Conservation (phyloP, 1,284 basidiomycete genomes). For the Sporisorium exsertum region DNA sequence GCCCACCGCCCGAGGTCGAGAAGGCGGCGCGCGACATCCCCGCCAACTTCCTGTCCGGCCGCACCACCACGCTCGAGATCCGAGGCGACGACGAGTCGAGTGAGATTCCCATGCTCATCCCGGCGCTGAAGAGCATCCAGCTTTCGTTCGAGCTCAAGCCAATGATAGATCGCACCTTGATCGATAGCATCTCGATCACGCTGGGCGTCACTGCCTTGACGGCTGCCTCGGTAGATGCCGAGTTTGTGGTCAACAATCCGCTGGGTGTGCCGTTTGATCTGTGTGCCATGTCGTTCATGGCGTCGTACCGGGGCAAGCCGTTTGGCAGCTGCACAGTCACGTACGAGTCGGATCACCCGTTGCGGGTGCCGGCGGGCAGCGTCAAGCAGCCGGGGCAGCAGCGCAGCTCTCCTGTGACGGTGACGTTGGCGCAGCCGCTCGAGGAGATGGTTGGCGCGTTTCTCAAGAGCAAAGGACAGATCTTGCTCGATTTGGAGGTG, state of each 20-base stretch:
- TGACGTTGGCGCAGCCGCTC: conserved; percentile 52
- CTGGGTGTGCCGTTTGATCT: conserved; percentile 56
- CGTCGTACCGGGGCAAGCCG: conserved; percentile 49
- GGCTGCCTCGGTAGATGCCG: conserved; percentile 48
- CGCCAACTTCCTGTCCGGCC: conserved; percentile 55
- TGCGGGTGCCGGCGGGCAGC: conserved; percentile 47
- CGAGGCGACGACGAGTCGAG: conserved; percentile 56
- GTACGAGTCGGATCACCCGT: conserved; percentile 24
- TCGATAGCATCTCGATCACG: conserved; percentile 58
- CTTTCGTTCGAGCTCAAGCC: conserved; percentile 56
- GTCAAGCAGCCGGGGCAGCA: conserved; percentile 38
- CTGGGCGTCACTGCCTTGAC: conserved; percentile 58
- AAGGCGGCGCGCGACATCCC: conserved; percentile 48
- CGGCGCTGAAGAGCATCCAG: conserved; percentile 45
- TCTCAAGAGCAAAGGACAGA: conserved; percentile 50
- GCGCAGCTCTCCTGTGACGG: conserved; percentile 37
- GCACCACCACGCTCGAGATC: conserved; percentile 52
- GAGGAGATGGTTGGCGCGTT: conserved; percentile 55
- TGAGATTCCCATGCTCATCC: conserved; percentile 41
- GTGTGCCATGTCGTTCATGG: conserved; percentile 51
- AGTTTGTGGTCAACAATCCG: conserved; percentile 59
- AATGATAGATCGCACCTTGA: conserved; percentile 54
- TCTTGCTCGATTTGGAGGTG: conserved; percentile 58
- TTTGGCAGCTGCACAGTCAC: conserved; percentile 53
- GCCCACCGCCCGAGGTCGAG: conserved; percentile 34